phyloP scores from a whole-genome alignment of 768 basidiomycete species.

The Collybia nuda region DNA sequence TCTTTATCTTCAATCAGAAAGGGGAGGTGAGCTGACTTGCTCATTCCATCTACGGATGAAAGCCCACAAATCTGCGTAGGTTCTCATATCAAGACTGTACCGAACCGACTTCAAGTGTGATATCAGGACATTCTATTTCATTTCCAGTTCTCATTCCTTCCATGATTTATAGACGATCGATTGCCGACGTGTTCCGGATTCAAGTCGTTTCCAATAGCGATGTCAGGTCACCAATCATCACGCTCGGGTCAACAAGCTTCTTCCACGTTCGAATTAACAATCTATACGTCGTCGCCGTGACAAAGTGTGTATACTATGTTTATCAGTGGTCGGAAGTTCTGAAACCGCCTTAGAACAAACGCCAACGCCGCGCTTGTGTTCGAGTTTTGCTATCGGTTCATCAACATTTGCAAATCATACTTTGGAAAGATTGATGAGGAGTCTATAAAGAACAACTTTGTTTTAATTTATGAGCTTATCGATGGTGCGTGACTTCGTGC shows the following conservation, averaged over 20 bases:
- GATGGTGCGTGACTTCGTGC: slow-evolving; percentile 67
- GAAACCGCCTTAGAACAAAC: slow-evolving; percentile 64
- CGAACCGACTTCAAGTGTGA: slow-evolving; percentile 94
- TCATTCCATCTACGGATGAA: slow-evolving; percentile 3
- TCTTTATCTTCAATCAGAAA: slow-evolving; percentile 99
- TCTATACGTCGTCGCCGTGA: slow-evolving; percentile 92
- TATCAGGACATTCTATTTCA: slow-evolving; percentile 5
- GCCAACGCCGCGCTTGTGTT: slow-evolving; percentile 97
- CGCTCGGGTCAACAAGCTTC: slow-evolving; percentile 96
- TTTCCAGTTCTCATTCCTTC: slow-evolving; percentile 3
- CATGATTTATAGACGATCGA: slow-evolving; percentile 69
- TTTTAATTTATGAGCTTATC: slow-evolving; percentile 95
- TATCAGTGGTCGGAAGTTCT: not conserved
- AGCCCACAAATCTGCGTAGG: slow-evolving; percentile 43
- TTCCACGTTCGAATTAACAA: slow-evolving; percentile 97
- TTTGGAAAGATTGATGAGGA: slow-evolving; percentile 99
- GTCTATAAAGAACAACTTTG: slow-evolving; percentile 98
- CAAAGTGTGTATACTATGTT: slow-evolving; percentile 63
- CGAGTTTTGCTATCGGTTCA: slow-evolving; percentile 97
- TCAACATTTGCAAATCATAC: slow-evolving; percentile 91
- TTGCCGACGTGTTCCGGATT: slow-evolving; percentile 97
- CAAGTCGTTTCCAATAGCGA: slow-evolving; percentile 98
- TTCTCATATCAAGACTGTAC: slow-evolving; percentile 94
- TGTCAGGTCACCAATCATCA: slow-evolving; percentile 95
- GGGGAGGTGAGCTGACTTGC: slow-evolving; percentile 74